These are phyloP conservation scores for Ophiostoma tasmaniense DNA, from an alignment of 2,329 filamentous ascomycete species.

Conservation along the genomic window DNA sequence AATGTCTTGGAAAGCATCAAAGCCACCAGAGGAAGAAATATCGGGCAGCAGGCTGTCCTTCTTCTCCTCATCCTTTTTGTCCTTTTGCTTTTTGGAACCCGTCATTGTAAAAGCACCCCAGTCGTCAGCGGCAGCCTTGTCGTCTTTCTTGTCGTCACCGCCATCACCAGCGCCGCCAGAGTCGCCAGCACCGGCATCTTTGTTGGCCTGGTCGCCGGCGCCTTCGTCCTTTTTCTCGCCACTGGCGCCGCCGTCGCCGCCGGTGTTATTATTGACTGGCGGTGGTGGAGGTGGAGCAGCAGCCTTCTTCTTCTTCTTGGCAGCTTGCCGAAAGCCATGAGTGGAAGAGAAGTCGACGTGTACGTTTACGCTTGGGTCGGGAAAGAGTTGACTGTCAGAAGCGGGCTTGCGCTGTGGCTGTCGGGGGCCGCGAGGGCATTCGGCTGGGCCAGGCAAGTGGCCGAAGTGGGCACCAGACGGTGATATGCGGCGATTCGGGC, in stretches of 20 bases:
- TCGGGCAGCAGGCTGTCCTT: conserved; percentile 18
- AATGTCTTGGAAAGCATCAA: conserved; percentile 59
- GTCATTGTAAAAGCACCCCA: conserved; percentile 41
- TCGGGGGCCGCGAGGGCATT: neutral
- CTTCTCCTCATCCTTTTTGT: conserved; percentile 35
- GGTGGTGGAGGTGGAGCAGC: neutral
- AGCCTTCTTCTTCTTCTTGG: conserved; percentile 48
- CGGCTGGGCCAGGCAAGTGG: conserved; percentile 7
- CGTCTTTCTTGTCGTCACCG: conserved; percentile 24
- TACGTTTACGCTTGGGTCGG: conserved; percentile 37
- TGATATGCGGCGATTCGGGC: conserved; percentile 11
- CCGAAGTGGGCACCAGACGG: conserved; percentile 4
- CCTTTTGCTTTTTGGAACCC: conserved; percentile 47
- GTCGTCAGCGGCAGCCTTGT: conserved; percentile 24
- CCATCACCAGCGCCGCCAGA: conserved; percentile 25
- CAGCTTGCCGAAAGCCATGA: conserved; percentile 46
- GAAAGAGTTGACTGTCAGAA: conserved; percentile 30
- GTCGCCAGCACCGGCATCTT: conserved; percentile 28
- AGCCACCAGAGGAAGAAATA: conserved; percentile 28
- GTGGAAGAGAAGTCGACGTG: conserved; percentile 50
- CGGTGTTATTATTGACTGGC: conserved; percentile 32
- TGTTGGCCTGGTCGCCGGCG: conserved; percentile 23
- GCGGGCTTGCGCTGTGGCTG: conserved; percentile 21
- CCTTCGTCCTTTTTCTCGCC: conserved; percentile 30
- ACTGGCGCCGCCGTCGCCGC: conserved; percentile 25